Evolutionary conservation across 1,139 yeast species (phyloP).

Genomic region (Geotrichum europaeum): DNA sequence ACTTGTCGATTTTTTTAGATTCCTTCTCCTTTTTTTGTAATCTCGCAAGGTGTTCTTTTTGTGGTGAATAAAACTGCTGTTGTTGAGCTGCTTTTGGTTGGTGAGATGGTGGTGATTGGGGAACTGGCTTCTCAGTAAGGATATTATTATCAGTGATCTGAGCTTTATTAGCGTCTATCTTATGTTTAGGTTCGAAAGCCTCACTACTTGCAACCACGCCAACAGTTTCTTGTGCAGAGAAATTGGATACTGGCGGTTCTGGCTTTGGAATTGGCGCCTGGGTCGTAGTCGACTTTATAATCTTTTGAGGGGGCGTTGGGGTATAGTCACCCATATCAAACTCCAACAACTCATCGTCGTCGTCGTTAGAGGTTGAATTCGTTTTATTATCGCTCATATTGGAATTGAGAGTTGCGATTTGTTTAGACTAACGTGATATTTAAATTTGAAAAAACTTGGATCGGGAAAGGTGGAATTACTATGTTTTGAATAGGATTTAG

Average conservation of each 20-base stretch:
- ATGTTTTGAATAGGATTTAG: background rate
- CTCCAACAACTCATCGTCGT: conserved; percentile 17
- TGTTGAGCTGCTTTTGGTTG: background rate
- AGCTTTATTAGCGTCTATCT: background rate
- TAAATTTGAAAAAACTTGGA: background rate
- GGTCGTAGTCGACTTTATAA: background rate
- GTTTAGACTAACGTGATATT: background rate
- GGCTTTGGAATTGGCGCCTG: background rate
- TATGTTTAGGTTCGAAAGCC: background rate
- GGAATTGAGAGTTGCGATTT: background rate
- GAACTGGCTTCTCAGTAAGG: background rate
- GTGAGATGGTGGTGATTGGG: background rate
- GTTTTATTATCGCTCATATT: background rate
- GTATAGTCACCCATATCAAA: conserved; percentile 14
- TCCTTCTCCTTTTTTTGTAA: background rate
- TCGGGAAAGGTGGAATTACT: background rate
- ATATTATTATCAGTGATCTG: background rate
- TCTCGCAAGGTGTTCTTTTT: background rate
- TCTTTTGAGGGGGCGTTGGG: background rate
- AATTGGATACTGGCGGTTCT: background rate
- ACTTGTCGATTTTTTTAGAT: background rate
- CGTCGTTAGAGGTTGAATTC: background rate
- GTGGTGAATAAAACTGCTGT: background rate
- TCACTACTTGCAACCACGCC: background rate
- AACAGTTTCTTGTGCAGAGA: background rate